Conservation (phyloP, 441 rosid genomes). For the Dalechampia spathulata region DNA sequence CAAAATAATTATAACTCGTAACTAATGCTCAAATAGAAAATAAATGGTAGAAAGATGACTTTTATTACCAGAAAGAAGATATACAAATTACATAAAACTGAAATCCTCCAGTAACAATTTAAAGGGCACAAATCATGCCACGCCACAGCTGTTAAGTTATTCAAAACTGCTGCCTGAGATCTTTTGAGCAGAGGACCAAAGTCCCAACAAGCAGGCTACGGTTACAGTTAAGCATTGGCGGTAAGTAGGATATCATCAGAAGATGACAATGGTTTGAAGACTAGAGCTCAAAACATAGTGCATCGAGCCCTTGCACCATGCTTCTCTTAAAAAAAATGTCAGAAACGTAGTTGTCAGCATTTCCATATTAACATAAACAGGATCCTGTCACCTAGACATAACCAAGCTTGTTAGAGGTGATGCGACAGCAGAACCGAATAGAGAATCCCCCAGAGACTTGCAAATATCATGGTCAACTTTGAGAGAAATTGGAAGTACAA, state of each 20-base stretch:
- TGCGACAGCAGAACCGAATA: constrained; percentile 38
- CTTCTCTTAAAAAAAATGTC: constrained; percentile 19
- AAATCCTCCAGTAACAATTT: constrained; percentile 5
- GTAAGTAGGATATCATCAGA: constrained; percentile 17
- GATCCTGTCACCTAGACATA: constrained; percentile 46
- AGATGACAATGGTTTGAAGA: not conserved
- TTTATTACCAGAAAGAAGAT: constrained; percentile 14
- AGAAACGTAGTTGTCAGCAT: not conserved
- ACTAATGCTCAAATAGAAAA: no score
- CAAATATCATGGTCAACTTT: constrained; percentile 63
- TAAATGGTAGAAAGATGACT: not conserved
- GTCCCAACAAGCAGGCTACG: constrained; percentile 8
- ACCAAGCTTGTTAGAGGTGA: constrained; percentile 46
- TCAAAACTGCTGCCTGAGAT: constrained; percentile 36
- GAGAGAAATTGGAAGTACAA: constrained; percentile 23
- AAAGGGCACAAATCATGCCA: constrained; percentile 1
- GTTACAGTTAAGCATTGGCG: constrained; percentile 26
- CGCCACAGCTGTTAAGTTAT: constrained; percentile 27
- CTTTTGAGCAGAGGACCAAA: constrained; percentile 3
- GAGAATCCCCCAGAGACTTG: constrained; percentile 44
- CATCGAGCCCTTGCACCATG: constrained; percentile 32
- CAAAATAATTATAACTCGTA: no score
- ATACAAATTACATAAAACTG: constrained; percentile 22
- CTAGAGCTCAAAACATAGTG: constrained; percentile 11
- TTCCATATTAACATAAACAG: not conserved